Base-by-base conservation (phyloP, 768 basidiomycete species). In the Lactifluus echinatus region DNA sequence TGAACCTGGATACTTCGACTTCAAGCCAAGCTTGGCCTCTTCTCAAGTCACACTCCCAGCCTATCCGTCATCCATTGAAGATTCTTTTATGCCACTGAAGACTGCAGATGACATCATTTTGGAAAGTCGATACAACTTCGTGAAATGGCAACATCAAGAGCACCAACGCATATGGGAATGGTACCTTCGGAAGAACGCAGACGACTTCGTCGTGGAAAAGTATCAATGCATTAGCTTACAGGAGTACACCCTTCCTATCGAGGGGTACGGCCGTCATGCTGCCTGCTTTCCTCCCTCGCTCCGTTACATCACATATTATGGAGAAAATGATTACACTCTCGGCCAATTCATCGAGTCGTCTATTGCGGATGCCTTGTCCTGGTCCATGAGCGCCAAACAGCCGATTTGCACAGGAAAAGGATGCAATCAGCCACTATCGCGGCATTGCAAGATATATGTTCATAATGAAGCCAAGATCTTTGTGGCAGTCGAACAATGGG, bases 151-250 rank as follows among this genome's bases (percentile, higher is more conserved):
- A 62, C 89, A 93, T 55, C 85, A 87, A 63, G 92, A 95, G 64
- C 87, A 91, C 61, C 80, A 87, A 36, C 84, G 89, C 42, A 81
- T 95, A 28, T 97, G 94, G 93, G 89, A 93, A 65, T 96, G 93
- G 93, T 95, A 95, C 66, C 73, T 89, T 11, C 81, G 89, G 49
- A 89, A 91, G 71, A 92, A 93, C 66, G 67, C 74, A 12, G 89
- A 93, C 65, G 87, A 90, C 66, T 86, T 98, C 64, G 80, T 89
- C 36, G 89, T 94, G 40, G 91, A 93, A 68, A 90, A 93, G 68
- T 96, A 94, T 65, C 96, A 98, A 66, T 83, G 85, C 65, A 86
- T 98, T 68, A 83, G 79, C 63, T 71, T 94, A 17, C 82, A 85
- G 72, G 84, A 87, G 65, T 89, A 85, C 65, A 85, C 82, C 24